phyloP scores from a whole-genome alignment of 1,284 basidiomycete genomes.

The Ustilago bromivora region DNA sequence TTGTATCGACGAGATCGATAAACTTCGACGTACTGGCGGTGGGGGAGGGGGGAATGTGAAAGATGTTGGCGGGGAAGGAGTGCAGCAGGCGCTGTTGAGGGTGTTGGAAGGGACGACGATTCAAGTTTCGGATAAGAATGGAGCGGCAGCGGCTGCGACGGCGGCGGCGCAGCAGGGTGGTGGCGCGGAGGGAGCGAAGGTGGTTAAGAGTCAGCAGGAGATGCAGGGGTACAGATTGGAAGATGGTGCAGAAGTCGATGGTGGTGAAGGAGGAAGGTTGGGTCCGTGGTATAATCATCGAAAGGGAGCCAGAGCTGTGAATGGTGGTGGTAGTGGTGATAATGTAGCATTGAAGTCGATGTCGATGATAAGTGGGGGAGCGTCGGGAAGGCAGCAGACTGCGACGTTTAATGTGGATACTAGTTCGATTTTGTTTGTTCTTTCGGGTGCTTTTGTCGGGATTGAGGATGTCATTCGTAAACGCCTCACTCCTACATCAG shows the following conservation, averaged over 20 bases:
- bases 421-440: conserved; percentile 70
- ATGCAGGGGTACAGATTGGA: background rate
- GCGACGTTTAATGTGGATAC: conserved; percentile 84
- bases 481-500: conserved; percentile 12
- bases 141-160: conserved; percentile 13
- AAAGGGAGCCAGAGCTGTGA: background rate
- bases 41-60: conserved; percentile 76
- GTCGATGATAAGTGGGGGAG: background rate
- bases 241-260: background rate
- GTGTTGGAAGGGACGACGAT: conserved; percentile 92
- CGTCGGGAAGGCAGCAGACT: conserved; percentile 46
- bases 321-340: background rate
- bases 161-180: background rate
- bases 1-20: conserved; percentile 96
- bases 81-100: conserved; percentile 88
- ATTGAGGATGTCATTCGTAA: conserved; percentile 77
- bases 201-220: background rate
- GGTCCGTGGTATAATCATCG: conserved; percentile 38
- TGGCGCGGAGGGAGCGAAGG: background rate
- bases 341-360: background rate
- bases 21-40: conserved; percentile 76
- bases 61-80: conserved; percentile 95
- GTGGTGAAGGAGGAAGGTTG: conserved; percentile 6
- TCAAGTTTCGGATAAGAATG: conserved; percentile 74
- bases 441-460: conserved; percentile 91